These are phyloP conservation scores for Pythium insidiosum DNA, from an alignment of 352 stramenopile genomes.

Conservation along the genomic window DNA sequence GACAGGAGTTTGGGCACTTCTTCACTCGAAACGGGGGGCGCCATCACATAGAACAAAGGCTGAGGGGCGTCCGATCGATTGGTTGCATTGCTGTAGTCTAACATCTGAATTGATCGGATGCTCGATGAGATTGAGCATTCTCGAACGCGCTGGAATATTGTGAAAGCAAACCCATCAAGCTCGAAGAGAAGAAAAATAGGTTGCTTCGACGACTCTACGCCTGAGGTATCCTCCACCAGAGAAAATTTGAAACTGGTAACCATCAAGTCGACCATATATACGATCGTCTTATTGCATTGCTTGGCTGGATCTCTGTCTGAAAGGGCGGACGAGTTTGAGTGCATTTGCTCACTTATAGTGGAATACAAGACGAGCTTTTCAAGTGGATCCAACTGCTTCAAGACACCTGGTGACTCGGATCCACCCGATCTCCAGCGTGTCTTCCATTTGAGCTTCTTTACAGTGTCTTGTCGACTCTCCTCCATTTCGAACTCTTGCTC, in stretches of 20 bases:
- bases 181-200: slow-evolving; percentile 61
- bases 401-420: too few relatives aligned
- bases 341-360: slow-evolving; percentile 49
- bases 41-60: slow-evolving; percentile 31
- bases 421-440: slow-evolving; percentile 39
- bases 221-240: slow-evolving; percentile 19
- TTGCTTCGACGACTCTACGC: slow-evolving; percentile 22
- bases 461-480: slow-evolving; percentile 49
- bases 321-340: slow-evolving; percentile 36
- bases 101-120: slow-evolving; percentile 53
- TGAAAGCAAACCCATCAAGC: slow-evolving; percentile 52
- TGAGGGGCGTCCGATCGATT: slow-evolving; percentile 13
- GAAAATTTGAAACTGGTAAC: slow-evolving; percentile 48
- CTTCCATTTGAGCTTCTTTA: slow-evolving; percentile 69
- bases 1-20: slow-evolving; percentile 19
- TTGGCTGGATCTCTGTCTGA: slow-evolving; percentile 33
- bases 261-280: slow-evolving; percentile 57
- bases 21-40: neutral
- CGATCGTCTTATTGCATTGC: slow-evolving; percentile 39
- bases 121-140: slow-evolving; percentile 42
- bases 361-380: slow-evolving; percentile 54
- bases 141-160: slow-evolving; percentile 47
- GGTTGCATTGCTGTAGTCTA: slow-evolving; percentile 48
- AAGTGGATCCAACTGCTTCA: slow-evolving; percentile 19
- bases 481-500: slow-evolving; percentile 60